Evolutionary conservation across 352 stramenopile genomes (phyloP).

Genomic region (Hyaloperonospora brassicae): DNA sequence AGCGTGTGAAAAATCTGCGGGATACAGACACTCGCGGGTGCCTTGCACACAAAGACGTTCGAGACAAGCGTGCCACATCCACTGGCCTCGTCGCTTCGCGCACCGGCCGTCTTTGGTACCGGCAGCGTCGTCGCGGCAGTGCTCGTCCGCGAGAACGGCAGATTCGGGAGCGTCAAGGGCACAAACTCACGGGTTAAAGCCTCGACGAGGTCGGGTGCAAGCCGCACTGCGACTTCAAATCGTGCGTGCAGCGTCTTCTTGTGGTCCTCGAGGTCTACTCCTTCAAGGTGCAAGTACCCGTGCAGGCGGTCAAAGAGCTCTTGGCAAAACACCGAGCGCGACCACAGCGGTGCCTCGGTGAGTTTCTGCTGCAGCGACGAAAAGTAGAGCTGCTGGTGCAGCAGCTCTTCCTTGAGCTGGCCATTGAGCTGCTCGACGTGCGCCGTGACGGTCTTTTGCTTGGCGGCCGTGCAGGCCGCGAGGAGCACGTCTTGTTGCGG

Average conservation of each 20-base stretch:
- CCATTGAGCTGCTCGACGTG: constrained; percentile 43
- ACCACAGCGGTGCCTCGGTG: constrained; percentile 34
- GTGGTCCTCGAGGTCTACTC: constrained; percentile 11
- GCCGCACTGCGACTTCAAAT: constrained; percentile 25
- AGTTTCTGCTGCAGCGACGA: constrained; percentile 40
- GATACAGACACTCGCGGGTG: constrained; percentile 29
- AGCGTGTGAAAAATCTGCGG: constrained; percentile 28
- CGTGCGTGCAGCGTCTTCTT: constrained; percentile 24
- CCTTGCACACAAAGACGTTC: constrained; percentile 51
- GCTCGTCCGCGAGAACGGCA: constrained; percentile 41
- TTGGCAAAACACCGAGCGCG: constrained; percentile 23
- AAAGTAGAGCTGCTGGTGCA: constrained; percentile 52
- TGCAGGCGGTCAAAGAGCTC: constrained; percentile 42
- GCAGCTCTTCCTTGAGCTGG: constrained; percentile 38
- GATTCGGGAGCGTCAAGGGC: constrained; percentile 19
- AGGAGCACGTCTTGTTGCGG: constrained; percentile 30
- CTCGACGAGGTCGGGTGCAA: constrained; percentile 28
- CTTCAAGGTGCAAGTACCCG: constrained; percentile 22
- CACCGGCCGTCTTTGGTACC: constrained; percentile 8
- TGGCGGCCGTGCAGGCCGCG: constrained; percentile 40
- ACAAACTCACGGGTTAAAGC: constrained; percentile 34
- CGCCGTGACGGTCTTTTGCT: constrained; percentile 37
- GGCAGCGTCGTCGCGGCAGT: constrained; percentile 20
- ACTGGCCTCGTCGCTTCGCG: constrained; percentile 10
- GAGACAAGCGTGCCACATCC: constrained; percentile 32